A percentile compares a stretch with the other conserved stretches of the same genome.
phyloP scores from a whole-genome alignment of 352 stramenopile genomes.

The Sclerospora graminicola region DNA sequence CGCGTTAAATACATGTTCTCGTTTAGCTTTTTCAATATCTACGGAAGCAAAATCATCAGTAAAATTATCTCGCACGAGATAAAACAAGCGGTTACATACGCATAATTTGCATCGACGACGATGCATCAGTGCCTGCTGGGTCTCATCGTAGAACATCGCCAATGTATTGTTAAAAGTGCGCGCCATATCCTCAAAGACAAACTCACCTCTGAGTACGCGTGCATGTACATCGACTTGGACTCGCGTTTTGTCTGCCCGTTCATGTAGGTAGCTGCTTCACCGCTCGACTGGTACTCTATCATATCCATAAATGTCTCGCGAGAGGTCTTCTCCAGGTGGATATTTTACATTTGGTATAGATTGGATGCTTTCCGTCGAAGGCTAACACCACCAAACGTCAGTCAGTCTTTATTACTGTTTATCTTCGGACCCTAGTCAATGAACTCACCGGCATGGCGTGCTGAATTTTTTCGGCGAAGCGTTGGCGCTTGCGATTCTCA shows the following conservation, averaged over 20 bases:
- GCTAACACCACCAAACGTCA: too few species aligned
- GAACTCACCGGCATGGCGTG: slow-evolving; percentile 80
- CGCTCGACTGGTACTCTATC: slow-evolving; percentile 70
- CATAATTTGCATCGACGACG: slow-evolving; percentile 71
- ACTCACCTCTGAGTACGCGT: slow-evolving; percentile 67
- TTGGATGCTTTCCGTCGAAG: slow-evolving; percentile 76
- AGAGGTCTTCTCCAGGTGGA: slow-evolving; percentile 61
- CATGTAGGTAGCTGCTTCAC: slow-evolving; percentile 50
- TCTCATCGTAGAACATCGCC: slow-evolving; percentile 63
- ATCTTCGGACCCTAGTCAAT: slow-evolving; percentile 29
- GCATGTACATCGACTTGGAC: slow-evolving; percentile 81
- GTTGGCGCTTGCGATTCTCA: slow-evolving; percentile 78
- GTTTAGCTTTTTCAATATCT: slow-evolving; percentile 79
- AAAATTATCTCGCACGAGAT: too few species aligned
- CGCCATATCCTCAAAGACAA: slow-evolving; percentile 55
- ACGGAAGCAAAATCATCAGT: neutral
- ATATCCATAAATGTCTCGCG: slow-evolving; percentile 71
- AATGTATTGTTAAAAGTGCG: slow-evolving; percentile 74
- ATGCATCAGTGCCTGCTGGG: slow-evolving; percentile 56
- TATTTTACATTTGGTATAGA: slow-evolving; percentile 86
- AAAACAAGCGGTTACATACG: too few species aligned
- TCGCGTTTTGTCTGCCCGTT: slow-evolving; percentile 73
- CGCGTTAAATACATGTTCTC: slow-evolving; percentile 79
- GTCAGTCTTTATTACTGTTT: neutral
- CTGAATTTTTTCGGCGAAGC: slow-evolving; percentile 80